Evolutionary conservation across 768 basidiomycete genomes (phyloP).

Genomic region (Russula compacta): DNA sequence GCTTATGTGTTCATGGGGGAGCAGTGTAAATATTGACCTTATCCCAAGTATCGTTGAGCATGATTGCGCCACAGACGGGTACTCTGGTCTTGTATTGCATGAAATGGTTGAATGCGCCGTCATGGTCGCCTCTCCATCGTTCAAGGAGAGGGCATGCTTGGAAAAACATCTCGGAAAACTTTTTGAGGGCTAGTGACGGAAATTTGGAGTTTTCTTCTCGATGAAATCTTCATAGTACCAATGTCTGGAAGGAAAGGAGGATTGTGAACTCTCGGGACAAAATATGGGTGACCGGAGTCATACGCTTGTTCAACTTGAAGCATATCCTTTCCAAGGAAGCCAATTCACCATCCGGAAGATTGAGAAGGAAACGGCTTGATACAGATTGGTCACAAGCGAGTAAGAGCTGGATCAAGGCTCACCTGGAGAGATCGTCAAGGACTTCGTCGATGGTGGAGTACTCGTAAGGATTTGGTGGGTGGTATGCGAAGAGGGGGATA

Average conservation of each 20-base stretch:
- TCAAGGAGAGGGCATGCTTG: constrained; percentile 73
- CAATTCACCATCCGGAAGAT: constrained; percentile 90
- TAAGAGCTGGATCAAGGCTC: constrained; percentile 10
- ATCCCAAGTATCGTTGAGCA: constrained; percentile 86
- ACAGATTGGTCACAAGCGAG: constrained; percentile 16
- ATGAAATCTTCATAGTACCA: constrained; percentile 99
- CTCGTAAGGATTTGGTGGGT: constrained; percentile 57
- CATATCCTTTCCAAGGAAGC: constrained; percentile 87
- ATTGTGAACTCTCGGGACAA: constrained; percentile 11
- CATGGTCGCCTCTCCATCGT: constrained; percentile 78
- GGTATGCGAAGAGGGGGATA: constrained; percentile 33
- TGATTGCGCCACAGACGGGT: constrained; percentile 95
- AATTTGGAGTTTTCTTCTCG: constrained; percentile 84
- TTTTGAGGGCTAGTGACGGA: constrained; percentile 82
- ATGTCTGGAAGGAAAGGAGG: constrained; percentile 47
- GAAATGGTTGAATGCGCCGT: constrained; percentile 79
- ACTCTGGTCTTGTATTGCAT: constrained; percentile 96
- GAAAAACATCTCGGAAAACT: constrained; percentile 89
- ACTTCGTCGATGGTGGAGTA: constrained; percentile 64
- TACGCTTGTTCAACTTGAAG: constrained; percentile 99
- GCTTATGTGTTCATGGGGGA: constrained; percentile 14
- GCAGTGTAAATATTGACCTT: constrained; percentile 48
- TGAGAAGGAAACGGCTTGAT: constrained; percentile 86
- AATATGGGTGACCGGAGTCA: constrained; percentile 28
- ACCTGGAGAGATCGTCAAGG: constrained; percentile 88